Percentiles rank a stretch among this genome's conserved stretches.
Conservation (phyloP, 306 rosid species). For the Castanospermum australe region DNA sequence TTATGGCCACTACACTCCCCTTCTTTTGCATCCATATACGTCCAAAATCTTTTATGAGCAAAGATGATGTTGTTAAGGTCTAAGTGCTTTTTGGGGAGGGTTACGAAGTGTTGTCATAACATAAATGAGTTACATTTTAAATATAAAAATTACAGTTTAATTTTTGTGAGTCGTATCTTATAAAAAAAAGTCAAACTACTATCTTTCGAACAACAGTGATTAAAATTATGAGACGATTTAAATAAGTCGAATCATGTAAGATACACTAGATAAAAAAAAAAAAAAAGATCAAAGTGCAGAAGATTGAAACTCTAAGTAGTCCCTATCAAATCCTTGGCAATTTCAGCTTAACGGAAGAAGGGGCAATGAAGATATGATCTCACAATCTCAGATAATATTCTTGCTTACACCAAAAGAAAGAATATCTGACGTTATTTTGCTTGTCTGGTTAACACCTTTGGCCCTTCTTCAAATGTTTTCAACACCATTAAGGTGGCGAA, state of each 20-base stretch:
- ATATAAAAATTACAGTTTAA: no score
- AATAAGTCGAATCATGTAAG: no score
- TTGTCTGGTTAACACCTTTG: background rate
- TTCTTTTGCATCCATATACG: background rate
- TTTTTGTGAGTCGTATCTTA: no score
- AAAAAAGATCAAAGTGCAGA: no score
- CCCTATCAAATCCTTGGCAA: background rate
- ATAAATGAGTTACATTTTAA: no score
- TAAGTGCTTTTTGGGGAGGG: no score
- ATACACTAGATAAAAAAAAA: no score
- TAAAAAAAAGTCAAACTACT: no score
- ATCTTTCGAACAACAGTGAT: no score
- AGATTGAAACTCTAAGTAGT: background rate
- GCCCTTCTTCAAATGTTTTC: background rate
- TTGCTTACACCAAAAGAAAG: background rate
- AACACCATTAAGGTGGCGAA: background rate
- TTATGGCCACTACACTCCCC: constrained; percentile 32
- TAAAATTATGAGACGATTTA: no score
- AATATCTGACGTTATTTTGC: background rate
- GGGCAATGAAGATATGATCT: background rate
- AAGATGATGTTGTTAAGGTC: background rate
- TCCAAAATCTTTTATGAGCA: background rate
- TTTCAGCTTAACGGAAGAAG: background rate
- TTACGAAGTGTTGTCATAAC: no score
- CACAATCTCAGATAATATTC: background rate